These are phyloP conservation scores for Blastocladiella emersonii DNA, from an alignment of 371 early-diverging fungal genomes.

Conservation along the genomic window DNA sequence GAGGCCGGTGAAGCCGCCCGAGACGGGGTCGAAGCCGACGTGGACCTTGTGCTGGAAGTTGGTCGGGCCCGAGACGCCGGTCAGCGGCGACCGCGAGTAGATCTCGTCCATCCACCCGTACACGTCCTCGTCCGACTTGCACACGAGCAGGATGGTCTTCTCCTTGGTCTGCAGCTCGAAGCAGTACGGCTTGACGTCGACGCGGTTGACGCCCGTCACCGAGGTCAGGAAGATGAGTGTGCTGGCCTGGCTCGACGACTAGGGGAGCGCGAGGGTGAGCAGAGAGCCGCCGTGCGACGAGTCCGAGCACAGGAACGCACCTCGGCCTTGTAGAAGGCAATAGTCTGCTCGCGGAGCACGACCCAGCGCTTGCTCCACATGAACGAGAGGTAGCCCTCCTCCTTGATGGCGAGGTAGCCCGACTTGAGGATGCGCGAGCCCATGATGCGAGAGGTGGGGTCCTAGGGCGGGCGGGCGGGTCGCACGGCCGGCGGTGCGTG, in stretches of 20 bases:
- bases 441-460: too few relatives aligned
- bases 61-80: constrained; percentile 83
- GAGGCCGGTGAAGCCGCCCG: constrained; percentile 88
- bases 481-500: too few relatives aligned
- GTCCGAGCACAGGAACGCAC: constrained; percentile 20
- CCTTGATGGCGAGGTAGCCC: constrained; percentile 74
- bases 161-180: constrained; percentile 80
- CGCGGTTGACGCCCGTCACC: constrained; percentile 64
- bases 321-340: constrained; percentile 88
- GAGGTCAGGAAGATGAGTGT: constrained; percentile 77
- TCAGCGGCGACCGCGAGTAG: constrained; percentile 70
- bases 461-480: too few relatives aligned
- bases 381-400: constrained; percentile 73
- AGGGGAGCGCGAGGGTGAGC: too few relatives aligned
- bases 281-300: neutral
- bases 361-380: constrained; percentile 90
- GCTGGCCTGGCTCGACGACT: constrained; percentile 39
- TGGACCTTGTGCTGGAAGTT: constrained; percentile 91
- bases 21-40: constrained; percentile 87
- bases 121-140: constrained; percentile 84
- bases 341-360: constrained; percentile 72
- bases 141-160: constrained; percentile 58
- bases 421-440: constrained; percentile 41
- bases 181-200: constrained; percentile 72
- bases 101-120: constrained; percentile 94